Evolutionary conservation across 352 stramenopile genomes (phyloP), one percentile per base, ranked within the genome.

Genomic region (Globisporangium nodosum): DNA sequence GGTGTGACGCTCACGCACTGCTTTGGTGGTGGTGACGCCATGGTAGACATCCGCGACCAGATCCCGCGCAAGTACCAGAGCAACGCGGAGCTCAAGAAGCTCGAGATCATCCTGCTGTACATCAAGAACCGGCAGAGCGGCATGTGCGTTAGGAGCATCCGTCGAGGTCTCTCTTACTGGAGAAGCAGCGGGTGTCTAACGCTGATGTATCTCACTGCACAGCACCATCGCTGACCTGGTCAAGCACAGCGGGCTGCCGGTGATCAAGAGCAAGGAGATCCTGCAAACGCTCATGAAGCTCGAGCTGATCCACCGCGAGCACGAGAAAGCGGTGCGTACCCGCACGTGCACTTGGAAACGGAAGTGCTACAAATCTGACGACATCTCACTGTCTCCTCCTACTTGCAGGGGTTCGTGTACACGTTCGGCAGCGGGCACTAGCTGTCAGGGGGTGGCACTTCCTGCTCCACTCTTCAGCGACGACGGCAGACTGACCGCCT

Each of bases 191-290:
- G 9, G 21, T 24, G 21, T 24, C 31, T 37, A 9, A 37, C 31
- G 31, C 31, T 37, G 31, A 24, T 24, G 21, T 24, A 24, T 6
- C 37, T 37, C 4, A 1, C 42, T 39, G 20, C 31, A 27, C 56
- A 93, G 84, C 31, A 87, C 85, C 16, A 94, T 94, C 57, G 76
- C 82, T 9, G 85, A 94, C 49, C 62, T 94, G 8, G 85, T 92
- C 56, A 89, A 88, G 54, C 78, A 92, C 65, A 92, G 78, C 39
- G 74, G 76, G 0, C 52, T 94, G 45, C 69, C 78, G 2, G 85
- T 92, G 39, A 92, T 94, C 69, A 81, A 84, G 39, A 91, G 81
- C 74, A 94, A 94, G 61, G 85, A 94, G 58, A 92, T 92, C 52
- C 60, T 94, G 33, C 82, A 94, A 70, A 92, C 85, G 49, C 78